Evolutionary conservation across 2,329 filamentous ascomycete genomes (phyloP), one percentile per base, ranked within the genome.

Genomic region (Parascedosporium putredinis): DNA sequence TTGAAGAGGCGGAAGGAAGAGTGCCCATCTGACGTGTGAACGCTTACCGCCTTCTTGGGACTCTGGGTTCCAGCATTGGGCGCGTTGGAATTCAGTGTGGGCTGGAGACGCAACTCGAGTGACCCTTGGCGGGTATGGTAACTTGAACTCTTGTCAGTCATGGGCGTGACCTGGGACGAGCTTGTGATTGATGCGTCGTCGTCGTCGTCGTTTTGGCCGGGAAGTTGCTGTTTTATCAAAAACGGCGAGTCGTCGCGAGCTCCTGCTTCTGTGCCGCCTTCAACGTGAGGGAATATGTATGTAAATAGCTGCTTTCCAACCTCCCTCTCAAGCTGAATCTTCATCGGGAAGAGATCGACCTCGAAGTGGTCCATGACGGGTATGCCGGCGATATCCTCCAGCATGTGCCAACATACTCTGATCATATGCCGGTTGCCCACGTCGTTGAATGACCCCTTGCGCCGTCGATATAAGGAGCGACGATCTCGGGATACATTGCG

Each of bases 341-440:
- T 94, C 63, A 98, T 78, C 0, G 93, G 94, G 64, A 94, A 90
- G 18, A 98, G 71, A 50, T 90, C 88, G 50, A 98, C 87, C 64
- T 97, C 90, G 60, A 98, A 98, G 59, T 94, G 86, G 58, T 97
- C 91, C 74, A 98, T 88, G 27, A 98, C 90, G 1, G 91, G 88
- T 54, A 98, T 98, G 45, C 93, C 93, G 33, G 91, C 93, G 64
- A 98, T 96, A 6, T 93, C 90, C 67, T 98, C 93, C 4, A 98
- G 76, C 88, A 96, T 96, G 62, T 96, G 83, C 88, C 94, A 98
- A 62, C 95, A 93, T 10, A 99, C 87, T 29, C 85, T 81, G 47
- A 98, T 78, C 85, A 97, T 97, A 60, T 89, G 88, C 43, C 78
- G 76, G 53, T 85, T 81, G 48, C 74, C 69, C n/a, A 74, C 66